phyloP scores from a whole-genome alignment of 1,284 basidiomycete genomes.

The Pascua guehoae region DNA sequence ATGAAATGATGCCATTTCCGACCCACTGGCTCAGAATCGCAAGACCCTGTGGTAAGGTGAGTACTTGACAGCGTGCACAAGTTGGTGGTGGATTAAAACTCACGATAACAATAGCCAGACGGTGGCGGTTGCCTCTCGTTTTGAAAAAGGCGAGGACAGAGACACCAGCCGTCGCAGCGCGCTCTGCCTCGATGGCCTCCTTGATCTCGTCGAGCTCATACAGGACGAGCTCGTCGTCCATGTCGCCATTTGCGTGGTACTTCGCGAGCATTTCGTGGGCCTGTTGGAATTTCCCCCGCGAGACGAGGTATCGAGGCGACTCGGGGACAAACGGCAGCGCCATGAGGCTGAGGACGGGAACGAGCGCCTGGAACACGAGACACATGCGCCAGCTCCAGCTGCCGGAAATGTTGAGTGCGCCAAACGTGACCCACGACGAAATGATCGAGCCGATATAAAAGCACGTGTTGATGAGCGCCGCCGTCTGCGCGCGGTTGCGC shows the following conservation, averaged over 20 bases:
- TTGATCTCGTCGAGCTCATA: constrained; percentile 50
- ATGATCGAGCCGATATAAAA: constrained; percentile 16
- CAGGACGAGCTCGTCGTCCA: constrained; percentile 43
- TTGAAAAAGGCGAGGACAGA: constrained; percentile 26
- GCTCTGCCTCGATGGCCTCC: constrained; percentile 45
- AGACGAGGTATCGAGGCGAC: constrained; percentile 42
- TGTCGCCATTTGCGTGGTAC: constrained; percentile 53
- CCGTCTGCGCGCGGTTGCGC: constrained; percentile 8
- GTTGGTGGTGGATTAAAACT: background rate
- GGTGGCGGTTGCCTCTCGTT: constrained; percentile 47
- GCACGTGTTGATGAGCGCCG: constrained; percentile 11
- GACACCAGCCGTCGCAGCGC: background rate
- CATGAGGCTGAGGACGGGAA: background rate
- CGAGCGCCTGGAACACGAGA: constrained; percentile 17
- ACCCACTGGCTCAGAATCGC: constrained; percentile 63
- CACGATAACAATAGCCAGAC: constrained; percentile 53
- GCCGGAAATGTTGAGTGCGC: background rate
- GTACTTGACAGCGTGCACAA: constrained; percentile 47
- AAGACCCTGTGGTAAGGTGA: constrained; percentile 36
- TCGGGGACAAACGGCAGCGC: constrained; percentile 31
- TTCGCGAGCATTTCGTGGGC: constrained; percentile 30
- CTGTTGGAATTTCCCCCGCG: constrained; percentile 23
- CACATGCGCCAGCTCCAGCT: constrained; percentile 23
- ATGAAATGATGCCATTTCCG: constrained; percentile 61
- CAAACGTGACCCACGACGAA: constrained; percentile 19